These are phyloP conservation scores for Pythium pyrilobum DNA, from an alignment of 352 stramenopile genomes.

Conservation along the genomic window DNA sequence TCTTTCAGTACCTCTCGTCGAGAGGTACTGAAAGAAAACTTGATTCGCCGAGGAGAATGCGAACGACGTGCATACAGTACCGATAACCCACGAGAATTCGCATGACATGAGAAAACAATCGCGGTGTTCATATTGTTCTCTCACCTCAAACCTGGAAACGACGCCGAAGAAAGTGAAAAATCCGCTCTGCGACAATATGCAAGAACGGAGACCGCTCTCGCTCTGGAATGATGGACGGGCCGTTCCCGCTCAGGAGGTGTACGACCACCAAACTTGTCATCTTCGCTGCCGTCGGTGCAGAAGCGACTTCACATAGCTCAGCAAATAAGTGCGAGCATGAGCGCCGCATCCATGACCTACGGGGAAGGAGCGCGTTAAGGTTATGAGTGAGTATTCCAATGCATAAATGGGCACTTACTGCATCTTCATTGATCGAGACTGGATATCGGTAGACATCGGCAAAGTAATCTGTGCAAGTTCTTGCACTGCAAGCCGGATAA, in stretches of 20 bases:
- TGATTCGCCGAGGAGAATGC: too few relatives aligned
- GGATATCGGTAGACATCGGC: neutral
- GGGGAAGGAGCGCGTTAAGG: neutral
- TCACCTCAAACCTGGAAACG: constrained; percentile 6
- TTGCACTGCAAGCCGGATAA: constrained; percentile 7
- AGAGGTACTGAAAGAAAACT: too few relatives aligned
- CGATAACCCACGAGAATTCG: too few relatives aligned
- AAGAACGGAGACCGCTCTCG: neutral
- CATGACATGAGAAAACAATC: too few relatives aligned
- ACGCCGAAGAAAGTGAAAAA: neutral
- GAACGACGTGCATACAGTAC: too few relatives aligned
- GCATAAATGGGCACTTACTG: constrained; percentile 2
- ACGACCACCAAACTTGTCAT: neutral
- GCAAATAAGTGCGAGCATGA: constrained; percentile 9
- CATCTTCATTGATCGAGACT: neutral
- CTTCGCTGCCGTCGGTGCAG: neutral
- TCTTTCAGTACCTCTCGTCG: too few relatives aligned
- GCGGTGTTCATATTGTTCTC: too few relatives aligned
- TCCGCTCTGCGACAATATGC: neutral
- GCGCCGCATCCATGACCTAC: constrained; percentile 10
- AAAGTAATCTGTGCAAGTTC: constrained; percentile 2
- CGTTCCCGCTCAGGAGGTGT: constrained; percentile 4
- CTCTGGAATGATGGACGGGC: neutral
- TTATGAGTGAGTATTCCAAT: too few relatives aligned
- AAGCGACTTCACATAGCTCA: neutral